Percentiles rank a stretch among this genome's conserved stretches.
Conservation (phyloP, 2,329 filamentous ascomycete species). For the Didymella arachidicola region DNA sequence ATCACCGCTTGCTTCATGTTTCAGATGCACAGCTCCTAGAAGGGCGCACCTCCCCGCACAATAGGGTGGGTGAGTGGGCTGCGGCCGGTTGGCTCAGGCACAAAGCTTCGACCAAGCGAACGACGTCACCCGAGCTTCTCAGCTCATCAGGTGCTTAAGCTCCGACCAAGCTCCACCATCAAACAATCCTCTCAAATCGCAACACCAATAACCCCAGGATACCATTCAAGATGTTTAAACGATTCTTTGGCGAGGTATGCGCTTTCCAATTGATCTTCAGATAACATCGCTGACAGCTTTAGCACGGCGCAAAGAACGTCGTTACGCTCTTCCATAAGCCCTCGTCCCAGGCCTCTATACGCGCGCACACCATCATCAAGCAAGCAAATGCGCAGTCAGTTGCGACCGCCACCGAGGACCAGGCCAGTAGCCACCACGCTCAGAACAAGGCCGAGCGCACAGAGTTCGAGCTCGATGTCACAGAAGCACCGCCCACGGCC, state of each 20-base stretch:
- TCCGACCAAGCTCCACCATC: conserved; percentile 24
- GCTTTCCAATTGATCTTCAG: conserved; percentile 8
- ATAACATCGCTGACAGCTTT: conserved; percentile 25
- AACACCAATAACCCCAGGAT: conserved; percentile 2
- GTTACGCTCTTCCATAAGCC: conserved; percentile 96
- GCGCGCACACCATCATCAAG: conserved; percentile 79
- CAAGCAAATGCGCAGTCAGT: conserved; percentile 75
- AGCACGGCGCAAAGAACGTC: conserved; percentile 71
- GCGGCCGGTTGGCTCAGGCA: conserved; percentile 21
- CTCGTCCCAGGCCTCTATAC: conserved; percentile 72
- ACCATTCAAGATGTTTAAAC: conserved; percentile 53
- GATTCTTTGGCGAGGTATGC: conserved; percentile 57
- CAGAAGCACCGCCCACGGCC: conserved; percentile 78
- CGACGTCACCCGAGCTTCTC: conserved; percentile 40
- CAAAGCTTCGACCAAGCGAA: conserved; percentile 27
- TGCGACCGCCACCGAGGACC: conserved; percentile 74
- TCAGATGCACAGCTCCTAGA: background rate
- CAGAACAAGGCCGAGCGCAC: conserved; percentile 67
- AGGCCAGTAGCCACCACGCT: conserved; percentile 70
- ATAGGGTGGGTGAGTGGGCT: conserved; percentile 8
- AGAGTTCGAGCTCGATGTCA: conserved; percentile 87
- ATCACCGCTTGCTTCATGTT: background rate
- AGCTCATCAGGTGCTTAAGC: conserved; percentile 30
- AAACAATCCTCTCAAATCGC: conserved; percentile 17
- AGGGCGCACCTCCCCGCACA: conserved; percentile 10